A percentile compares a stretch with the other conserved stretches of the same genome.
These are phyloP conservation scores for Termitomyces sp. DNA, from an alignment of 768 basidiomycete genomes.

Conservation along the genomic window DNA sequence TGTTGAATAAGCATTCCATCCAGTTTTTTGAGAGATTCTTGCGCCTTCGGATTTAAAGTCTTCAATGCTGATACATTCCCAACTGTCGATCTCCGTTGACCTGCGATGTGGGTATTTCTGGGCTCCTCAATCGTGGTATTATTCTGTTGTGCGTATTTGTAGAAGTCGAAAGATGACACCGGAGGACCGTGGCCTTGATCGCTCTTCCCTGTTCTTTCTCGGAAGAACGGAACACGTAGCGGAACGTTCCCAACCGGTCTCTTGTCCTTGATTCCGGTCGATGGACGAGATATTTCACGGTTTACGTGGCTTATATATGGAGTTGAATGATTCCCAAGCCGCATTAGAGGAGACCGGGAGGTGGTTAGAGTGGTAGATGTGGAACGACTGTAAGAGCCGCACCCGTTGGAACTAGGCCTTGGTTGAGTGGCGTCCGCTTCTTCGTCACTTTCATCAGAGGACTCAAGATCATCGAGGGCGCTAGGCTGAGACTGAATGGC, in stretches of 20 bases:
- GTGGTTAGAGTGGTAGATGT: slow-evolving; percentile 27
- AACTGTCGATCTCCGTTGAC: slow-evolving; percentile 23
- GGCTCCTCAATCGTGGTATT: slow-evolving; percentile 14
- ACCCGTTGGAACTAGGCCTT: slow-evolving; percentile 3
- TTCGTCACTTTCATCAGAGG: slow-evolving; percentile 41
- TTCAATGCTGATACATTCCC: slow-evolving; percentile 27
- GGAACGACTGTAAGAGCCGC: slow-evolving; percentile 31
- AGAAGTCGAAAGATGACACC: slow-evolving; percentile 38
- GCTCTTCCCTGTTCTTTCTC: slow-evolving; percentile 34
- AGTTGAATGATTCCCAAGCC: slow-evolving; percentile 63
- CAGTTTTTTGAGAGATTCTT: slow-evolving; percentile 58
- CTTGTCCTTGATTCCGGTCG: slow-evolving; percentile 27
- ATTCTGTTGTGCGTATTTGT: slow-evolving; percentile 38
- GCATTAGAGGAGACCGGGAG: slow-evolving; percentile 46
- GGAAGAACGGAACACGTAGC: slow-evolving; percentile 37
- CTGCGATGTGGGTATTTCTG: slow-evolving; percentile 8
- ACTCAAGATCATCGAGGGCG: slow-evolving; percentile 69
- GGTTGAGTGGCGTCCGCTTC: slow-evolving; percentile 27
- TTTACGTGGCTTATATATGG: slow-evolving; percentile 46
- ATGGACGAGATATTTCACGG: slow-evolving; percentile 27
- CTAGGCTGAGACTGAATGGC: slow-evolving; percentile 63
- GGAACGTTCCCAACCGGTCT: slow-evolving; percentile 52
- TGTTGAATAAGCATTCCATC: slow-evolving; percentile 81
- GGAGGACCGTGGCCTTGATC: slow-evolving; percentile 29
- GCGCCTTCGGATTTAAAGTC: slow-evolving; percentile 30